A percentile compares a stretch with the other conserved stretches of the same genome.
Conservation (phyloP, 768 basidiomycete species). For the Naganishia friedmannii region DNA sequence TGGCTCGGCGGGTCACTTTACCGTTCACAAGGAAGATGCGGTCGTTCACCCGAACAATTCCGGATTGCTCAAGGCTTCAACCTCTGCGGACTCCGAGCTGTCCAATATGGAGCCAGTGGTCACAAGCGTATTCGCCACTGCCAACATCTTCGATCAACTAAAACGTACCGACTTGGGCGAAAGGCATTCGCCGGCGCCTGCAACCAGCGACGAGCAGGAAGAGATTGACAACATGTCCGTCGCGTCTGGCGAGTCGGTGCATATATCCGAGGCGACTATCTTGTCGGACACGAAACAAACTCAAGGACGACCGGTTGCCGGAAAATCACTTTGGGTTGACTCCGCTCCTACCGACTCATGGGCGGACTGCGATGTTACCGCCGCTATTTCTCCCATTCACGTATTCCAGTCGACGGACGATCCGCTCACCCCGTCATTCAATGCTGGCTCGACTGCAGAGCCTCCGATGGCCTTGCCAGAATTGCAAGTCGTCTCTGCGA, state of each 20-base stretch:
- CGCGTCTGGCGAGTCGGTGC: not conserved
- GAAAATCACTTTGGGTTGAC: not conserved
- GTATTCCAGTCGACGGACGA: not conserved
- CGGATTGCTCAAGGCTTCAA: not conserved
- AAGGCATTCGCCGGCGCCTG: not conserved
- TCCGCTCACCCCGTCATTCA: not conserved
- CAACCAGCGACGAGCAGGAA: not conserved
- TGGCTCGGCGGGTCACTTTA: slow-evolving; percentile 10
- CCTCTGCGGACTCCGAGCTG: not conserved
- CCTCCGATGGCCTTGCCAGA: not conserved
- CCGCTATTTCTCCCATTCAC: not conserved
- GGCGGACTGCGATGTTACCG: not conserved
- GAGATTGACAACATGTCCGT: too few relatives aligned
- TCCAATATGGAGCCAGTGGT: not conserved
- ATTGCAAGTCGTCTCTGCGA: not conserved
- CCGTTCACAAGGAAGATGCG: not conserved
- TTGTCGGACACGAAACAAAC: not conserved
- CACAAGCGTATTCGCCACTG: not conserved
- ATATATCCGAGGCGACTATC: too few relatives aligned
- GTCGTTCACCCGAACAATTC: not conserved
- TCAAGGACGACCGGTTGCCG: not conserved
- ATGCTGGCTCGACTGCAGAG: not conserved
- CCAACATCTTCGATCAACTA: slow-evolving; percentile 18
- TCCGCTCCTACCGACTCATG: not conserved
- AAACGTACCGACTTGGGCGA: not conserved